phyloP scores from a whole-genome alignment of 441 rosid genomes.

The Melianthus villosus region DNA sequence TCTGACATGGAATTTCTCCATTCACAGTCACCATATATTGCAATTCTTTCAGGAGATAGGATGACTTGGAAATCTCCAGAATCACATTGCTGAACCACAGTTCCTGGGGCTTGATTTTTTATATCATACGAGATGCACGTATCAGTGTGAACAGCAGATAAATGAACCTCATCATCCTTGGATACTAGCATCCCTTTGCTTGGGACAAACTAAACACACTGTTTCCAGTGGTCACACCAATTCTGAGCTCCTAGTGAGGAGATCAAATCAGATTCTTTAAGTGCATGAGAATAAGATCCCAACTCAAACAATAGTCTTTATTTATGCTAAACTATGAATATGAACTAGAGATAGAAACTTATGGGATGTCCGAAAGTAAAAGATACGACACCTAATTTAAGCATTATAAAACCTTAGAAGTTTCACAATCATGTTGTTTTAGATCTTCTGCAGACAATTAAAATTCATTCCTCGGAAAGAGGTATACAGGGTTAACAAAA shows the following conservation, averaged over 20 bases:
- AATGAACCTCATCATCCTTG: conserved; percentile 38
- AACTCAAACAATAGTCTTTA: not conserved
- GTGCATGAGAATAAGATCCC: too few relatives aligned
- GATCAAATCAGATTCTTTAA: conserved; percentile 13
- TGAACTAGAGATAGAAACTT: too few relatives aligned
- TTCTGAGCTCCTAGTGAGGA: conserved; percentile 33
- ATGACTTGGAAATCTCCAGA: conserved; percentile 34
- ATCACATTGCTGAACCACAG: conserved; percentile 16
- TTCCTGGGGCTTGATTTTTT: conserved; percentile 17
- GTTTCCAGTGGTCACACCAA: conserved; percentile 99
- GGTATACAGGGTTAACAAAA: too few relatives aligned
- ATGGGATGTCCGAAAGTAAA: too few relatives aligned
- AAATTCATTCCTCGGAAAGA: too few relatives aligned
- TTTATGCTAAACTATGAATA: not conserved
- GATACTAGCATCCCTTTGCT: conserved; percentile 37
- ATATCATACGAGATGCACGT: conserved; percentile 48
- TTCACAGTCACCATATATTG: conserved; percentile 49
- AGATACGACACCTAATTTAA: too few relatives aligned
- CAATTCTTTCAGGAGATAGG: conserved; percentile 66
- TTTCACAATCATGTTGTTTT: too few relatives aligned
- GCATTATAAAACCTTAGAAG: too few relatives aligned
- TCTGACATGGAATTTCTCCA: conserved; percentile 49
- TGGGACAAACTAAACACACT: conserved; percentile 75
- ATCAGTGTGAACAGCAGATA: conserved; percentile 51
- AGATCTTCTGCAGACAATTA: too few relatives aligned